Conservation (phyloP, 202 grass and related monocot genomes). For the Zizania palustris region DNA sequence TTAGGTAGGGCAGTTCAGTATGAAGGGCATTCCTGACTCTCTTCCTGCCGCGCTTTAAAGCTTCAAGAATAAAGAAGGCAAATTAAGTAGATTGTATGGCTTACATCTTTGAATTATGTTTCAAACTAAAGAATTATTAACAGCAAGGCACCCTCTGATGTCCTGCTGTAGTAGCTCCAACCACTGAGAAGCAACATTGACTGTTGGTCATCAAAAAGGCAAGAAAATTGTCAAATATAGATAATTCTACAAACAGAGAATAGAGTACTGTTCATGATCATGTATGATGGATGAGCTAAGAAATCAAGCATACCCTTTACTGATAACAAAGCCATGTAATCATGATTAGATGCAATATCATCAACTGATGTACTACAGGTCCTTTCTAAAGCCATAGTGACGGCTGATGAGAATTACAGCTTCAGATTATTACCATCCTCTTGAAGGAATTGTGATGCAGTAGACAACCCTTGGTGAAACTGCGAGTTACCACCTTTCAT, state of each 20-base stretch:
- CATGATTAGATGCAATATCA: constrained; percentile 59
- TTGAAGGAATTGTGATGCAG: constrained; percentile 36
- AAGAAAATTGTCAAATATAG: constrained; percentile 34
- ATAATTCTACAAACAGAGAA: constrained; percentile 32
- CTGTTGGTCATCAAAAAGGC: constrained; percentile 60
- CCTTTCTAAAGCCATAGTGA: constrained; percentile 51
- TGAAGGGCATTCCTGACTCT: constrained; percentile 92
- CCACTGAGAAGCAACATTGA: constrained; percentile 86
- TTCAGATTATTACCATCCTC: constrained; percentile 56
- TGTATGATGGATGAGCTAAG: constrained; percentile 14
- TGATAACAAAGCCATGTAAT: constrained; percentile 70
- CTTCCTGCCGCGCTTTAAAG: constrained; percentile 88
- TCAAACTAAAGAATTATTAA: constrained; percentile 48
- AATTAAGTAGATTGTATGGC: constrained; percentile 9
- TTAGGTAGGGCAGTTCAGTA: constrained; percentile 85
- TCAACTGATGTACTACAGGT: constrained; percentile 61
- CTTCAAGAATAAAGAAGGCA: constrained; percentile 53
- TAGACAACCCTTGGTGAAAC: constrained; percentile 46
- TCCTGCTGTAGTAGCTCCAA: constrained; percentile 91
- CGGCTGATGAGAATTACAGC: constrained; percentile 58
- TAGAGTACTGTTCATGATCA: not conserved
- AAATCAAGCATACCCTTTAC: constrained; percentile 68
- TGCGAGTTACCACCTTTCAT: constrained; percentile 35
- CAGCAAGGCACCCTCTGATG: constrained; percentile 90
- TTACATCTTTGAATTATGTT: not conserved